Base-by-base conservation (phyloP, 768 basidiomycete genomes). In the Mycena alexandri region DNA sequence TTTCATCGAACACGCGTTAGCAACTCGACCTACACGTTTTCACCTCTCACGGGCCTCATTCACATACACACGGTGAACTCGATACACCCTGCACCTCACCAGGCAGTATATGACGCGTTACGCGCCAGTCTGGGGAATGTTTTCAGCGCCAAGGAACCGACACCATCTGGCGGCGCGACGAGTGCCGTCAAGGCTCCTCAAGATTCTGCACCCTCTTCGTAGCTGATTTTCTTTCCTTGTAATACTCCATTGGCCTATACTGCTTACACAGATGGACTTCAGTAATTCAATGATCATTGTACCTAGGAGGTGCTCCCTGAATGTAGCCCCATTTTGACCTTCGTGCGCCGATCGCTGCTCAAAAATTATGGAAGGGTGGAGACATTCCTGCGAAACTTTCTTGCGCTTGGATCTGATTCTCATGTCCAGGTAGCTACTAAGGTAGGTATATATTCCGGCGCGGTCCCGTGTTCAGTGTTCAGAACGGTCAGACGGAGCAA, bases 1-100 rank as follows among this genome's bases (percentile, higher is more conserved):
- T 65, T 57, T 29, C 6, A 29, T 29, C 13, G 66, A 64, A 33
- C 22, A 29, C n/a, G 36, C 54, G 42, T 19, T 76, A 93, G 92
- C 44, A 83, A 87, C 72, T 92, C 88, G 55, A 92, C 89, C 29
- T 94, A 95, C 76, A 80, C 81, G 0, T 93, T 94, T 76, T 93
- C 92, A 2, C 90, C 91, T 0, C 58, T 78, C 24, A 86, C 86
- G 0, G 93, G 91, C 7, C 83, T 89, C 46, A 88, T 95, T 61
- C 77, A 87, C 53, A 71, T 82, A 53, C 93, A 95, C 73, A 81
- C 81, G 52, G 81, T 95, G 54, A 86, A 94, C 74, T 90, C 89
- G n/a, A 93, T 94, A 52, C 85, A 89, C 50, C 93, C 93, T 0
- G 89, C 90, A 1, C 93, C 93, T 4, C 91, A 92, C 72, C 82